phyloP scores from a whole-genome alignment of 2,329 filamentous ascomycete species.

The Canariomyces notabilis region DNA sequence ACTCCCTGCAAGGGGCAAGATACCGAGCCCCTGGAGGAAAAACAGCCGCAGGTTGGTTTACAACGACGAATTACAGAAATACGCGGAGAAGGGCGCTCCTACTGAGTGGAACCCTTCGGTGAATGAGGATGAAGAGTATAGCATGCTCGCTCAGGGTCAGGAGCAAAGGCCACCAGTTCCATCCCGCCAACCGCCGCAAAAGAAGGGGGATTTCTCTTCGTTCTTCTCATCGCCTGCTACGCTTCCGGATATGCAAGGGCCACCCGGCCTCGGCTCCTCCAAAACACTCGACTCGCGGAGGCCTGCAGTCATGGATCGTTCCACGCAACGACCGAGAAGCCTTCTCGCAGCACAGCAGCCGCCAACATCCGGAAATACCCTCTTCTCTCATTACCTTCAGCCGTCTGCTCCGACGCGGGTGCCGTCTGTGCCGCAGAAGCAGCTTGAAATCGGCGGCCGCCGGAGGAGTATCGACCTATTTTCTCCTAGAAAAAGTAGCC shows the following conservation, averaged over 20 bases:
- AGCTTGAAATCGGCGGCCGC: constrained; percentile 10
- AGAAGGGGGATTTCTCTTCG: constrained; percentile 44
- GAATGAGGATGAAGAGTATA: constrained; percentile 38
- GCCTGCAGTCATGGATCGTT: constrained; percentile 2
- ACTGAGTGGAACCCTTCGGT: constrained; percentile 5
- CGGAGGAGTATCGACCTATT: constrained; percentile 11
- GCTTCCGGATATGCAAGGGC: constrained; percentile 30
- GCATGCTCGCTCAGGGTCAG: constrained; percentile 33
- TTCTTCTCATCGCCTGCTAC: constrained; percentile 55
- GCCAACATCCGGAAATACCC: constrained; percentile 3
- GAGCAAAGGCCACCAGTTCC: constrained; percentile 5
- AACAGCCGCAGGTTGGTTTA: constrained; percentile 29
- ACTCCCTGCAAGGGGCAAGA: constrained; percentile 29
- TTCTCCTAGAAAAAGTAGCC: neutral
- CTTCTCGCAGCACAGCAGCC: neutral
- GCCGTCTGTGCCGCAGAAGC: constrained; percentile 7
- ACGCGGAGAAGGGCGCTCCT: neutral
- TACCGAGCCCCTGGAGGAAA: constrained; percentile 36
- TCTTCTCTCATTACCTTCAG: constrained; percentile 11
- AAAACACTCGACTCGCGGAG: constrained; percentile 6
- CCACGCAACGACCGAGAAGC: neutral
- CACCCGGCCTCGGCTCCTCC: constrained; percentile 13
- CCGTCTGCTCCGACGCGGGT: neutral
- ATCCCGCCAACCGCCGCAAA: constrained; percentile 27
- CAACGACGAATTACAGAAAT: constrained; percentile 29